Evolutionary conservation across 208 protist species (phyloP).

Genomic region (Acanthamoeba culbertsoni): DNA sequence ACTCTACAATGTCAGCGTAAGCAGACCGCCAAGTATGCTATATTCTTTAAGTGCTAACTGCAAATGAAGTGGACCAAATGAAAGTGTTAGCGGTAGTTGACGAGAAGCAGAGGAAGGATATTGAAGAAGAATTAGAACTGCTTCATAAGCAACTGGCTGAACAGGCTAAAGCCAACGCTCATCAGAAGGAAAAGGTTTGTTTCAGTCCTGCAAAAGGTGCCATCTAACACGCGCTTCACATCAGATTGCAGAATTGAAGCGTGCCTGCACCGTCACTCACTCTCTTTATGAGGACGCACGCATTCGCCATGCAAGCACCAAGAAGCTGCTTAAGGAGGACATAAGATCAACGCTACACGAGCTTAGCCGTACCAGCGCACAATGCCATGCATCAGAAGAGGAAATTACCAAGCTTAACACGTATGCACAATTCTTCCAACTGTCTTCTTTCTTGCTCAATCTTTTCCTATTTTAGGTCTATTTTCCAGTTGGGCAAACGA

Average conservation of each 20-base stretch:
- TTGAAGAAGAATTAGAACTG: neutral
- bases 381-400: neutral
- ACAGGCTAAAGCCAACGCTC: neutral
- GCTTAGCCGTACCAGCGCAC: neutral
- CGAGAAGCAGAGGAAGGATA: neutral
- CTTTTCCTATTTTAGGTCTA: neutral
- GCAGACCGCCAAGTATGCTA: neutral
- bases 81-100: neutral
- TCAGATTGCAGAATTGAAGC: neutral
- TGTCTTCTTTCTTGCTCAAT: neutral
- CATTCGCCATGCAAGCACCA: neutral
- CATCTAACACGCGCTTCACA: neutral
- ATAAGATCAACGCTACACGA: neutral
- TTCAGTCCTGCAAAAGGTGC: neutral
- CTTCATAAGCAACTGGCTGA: neutral
- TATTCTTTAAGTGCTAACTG: neutral
- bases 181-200: neutral
- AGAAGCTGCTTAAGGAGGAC: conserved; percentile 33
- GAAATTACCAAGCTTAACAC: neutral
- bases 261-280: neutral
- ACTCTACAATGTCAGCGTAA: neutral
- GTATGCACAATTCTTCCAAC: neutral
- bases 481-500: neutral
- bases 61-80: neutral
- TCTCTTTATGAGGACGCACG: neutral